Conservation (phyloP, 495 filamentous ascomycete genomes). For the Talaromyces wortmannii region DNA sequence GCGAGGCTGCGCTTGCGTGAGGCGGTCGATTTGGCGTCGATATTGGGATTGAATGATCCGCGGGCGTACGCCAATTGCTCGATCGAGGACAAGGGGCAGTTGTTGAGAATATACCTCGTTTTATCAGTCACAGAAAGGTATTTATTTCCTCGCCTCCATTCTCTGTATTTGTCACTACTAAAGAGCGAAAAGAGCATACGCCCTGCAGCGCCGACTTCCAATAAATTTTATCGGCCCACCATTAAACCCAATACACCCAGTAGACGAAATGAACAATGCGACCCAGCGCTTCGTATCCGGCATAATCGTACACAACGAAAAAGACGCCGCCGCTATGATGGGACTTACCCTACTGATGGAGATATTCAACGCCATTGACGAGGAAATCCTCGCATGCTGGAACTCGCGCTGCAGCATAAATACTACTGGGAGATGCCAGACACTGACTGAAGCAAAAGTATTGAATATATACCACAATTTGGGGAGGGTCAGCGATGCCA, state of each 20-base stretch:
- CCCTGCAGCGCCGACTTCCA: conserved; percentile 52
- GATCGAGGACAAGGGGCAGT: conserved; percentile 36
- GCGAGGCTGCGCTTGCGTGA: conserved; percentile 57
- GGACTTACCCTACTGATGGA: conserved; percentile 35
- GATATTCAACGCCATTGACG: conserved; percentile 34
- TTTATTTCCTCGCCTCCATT: neutral
- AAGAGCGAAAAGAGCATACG: conserved; percentile 52
- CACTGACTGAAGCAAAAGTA: conserved; percentile 27
- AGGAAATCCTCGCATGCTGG: conserved; percentile 36
- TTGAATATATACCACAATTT: conserved; percentile 29
- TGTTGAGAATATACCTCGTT: conserved; percentile 45
- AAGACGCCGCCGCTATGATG: conserved; percentile 37
- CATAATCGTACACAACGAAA: conserved; percentile 38
- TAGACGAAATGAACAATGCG: conserved; percentile 31
- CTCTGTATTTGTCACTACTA: conserved; percentile 1
- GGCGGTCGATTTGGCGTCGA: conserved; percentile 49
- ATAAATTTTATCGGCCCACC: conserved; percentile 32
- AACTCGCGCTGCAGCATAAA: conserved; percentile 26
- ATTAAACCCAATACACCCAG: conserved; percentile 27
- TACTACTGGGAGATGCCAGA: conserved; percentile 23
- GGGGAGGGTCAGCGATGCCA: conserved; percentile 18
- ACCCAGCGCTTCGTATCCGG: conserved; percentile 32
- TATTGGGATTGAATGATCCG: conserved; percentile 52
- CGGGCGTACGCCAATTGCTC: conserved; percentile 38
- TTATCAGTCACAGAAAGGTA: conserved; percentile 54